Conservation (phyloP, 768 basidiomycete species). For the Chalciporus sphaerocephalus region DNA sequence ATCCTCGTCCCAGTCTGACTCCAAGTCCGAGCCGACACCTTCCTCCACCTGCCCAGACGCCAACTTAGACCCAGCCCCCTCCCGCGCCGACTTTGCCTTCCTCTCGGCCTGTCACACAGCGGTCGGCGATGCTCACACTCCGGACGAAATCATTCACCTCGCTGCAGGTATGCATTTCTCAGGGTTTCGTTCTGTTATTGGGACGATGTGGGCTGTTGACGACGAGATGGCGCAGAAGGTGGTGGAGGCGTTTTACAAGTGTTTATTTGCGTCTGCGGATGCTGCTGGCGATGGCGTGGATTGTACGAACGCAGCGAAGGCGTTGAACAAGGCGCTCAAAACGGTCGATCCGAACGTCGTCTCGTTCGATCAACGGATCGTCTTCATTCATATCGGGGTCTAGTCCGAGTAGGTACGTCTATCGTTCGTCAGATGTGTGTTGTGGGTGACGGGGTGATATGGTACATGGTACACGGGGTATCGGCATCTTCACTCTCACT, state of each 20-base stretch:
- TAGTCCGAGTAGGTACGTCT: too few species aligned
- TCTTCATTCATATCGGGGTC: constrained; percentile 26
- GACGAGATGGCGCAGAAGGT: constrained; percentile 18
- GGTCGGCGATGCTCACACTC: constrained; percentile 16
- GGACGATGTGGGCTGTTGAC: constrained; percentile 34
- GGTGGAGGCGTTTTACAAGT: constrained; percentile 23
- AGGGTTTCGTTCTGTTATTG: constrained; percentile 34
- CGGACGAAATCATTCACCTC: constrained; percentile 34
- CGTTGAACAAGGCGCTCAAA: constrained; percentile 21
- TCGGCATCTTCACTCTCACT: too few species aligned
- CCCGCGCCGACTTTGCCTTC: constrained; percentile 32
- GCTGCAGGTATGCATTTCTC: constrained; percentile 35
- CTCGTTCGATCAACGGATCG: constrained; percentile 25
- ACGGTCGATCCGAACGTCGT: constrained; percentile 16
- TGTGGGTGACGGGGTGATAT: too few species aligned
- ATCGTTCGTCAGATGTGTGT: too few species aligned
- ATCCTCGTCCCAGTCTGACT: too few species aligned
- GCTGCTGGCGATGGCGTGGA: constrained; percentile 1
- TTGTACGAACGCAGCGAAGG: constrained; percentile 16
- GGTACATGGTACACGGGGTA: too few species aligned
- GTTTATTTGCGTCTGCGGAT: constrained; percentile 18
- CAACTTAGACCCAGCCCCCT: not conserved
- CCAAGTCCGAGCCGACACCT: not conserved
- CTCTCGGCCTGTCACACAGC: constrained; percentile 35
- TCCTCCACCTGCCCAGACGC: too few species aligned